phyloP scores from a whole-genome alignment of 2,329 filamentous ascomycete species.

The Diaporthe sp. region DNA sequence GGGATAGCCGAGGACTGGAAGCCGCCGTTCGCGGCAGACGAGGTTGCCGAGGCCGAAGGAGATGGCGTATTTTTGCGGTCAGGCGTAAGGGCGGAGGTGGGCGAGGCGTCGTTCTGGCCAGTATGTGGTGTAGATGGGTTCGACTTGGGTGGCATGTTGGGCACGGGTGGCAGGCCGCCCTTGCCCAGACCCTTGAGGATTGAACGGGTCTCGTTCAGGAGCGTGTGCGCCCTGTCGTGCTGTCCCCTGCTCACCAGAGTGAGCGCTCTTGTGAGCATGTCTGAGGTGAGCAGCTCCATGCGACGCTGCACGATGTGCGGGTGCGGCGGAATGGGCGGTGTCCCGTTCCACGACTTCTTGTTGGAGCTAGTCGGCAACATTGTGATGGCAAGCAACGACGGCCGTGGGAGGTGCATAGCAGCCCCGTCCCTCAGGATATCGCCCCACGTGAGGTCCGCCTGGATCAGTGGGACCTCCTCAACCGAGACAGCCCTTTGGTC shows the following conservation, averaged over 20 bases:
- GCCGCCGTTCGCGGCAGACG: slow-evolving; percentile 32
- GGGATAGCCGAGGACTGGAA: slow-evolving; percentile 57
- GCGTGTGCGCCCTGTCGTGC: slow-evolving; percentile 91
- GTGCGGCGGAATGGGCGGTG: slow-evolving; percentile 91
- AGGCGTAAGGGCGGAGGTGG: slow-evolving; percentile 57
- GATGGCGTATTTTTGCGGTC: slow-evolving; percentile 67
- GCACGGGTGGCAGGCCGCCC: slow-evolving; percentile 90
- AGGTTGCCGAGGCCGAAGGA: slow-evolving; percentile 57
- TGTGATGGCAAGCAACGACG: slow-evolving; percentile 92
- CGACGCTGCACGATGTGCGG: slow-evolving; percentile 94
- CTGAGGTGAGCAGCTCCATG: slow-evolving; percentile 97
- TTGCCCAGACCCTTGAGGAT: slow-evolving; percentile 97
- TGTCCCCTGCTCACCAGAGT: slow-evolving; percentile 92
- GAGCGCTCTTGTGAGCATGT: slow-evolving; percentile 94
- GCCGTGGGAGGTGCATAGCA: slow-evolving; percentile 85
- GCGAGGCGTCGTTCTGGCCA: slow-evolving; percentile 51
- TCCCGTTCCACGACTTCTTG: slow-evolving; percentile 71
- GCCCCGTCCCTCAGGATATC: slow-evolving; percentile 92
- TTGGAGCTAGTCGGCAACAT: slow-evolving; percentile 81
- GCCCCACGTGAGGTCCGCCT: slow-evolving; percentile 93
- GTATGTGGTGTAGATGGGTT: slow-evolving; percentile 61
- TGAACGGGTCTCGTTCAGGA: slow-evolving; percentile 91
- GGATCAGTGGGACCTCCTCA: slow-evolving; percentile 93
- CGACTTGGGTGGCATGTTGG: slow-evolving; percentile 65
- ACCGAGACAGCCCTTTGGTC: slow-evolving; percentile 86